phyloP scores from a whole-genome alignment of 2,329 filamentous ascomycete genomes.

The Penicillium sp. region DNA sequence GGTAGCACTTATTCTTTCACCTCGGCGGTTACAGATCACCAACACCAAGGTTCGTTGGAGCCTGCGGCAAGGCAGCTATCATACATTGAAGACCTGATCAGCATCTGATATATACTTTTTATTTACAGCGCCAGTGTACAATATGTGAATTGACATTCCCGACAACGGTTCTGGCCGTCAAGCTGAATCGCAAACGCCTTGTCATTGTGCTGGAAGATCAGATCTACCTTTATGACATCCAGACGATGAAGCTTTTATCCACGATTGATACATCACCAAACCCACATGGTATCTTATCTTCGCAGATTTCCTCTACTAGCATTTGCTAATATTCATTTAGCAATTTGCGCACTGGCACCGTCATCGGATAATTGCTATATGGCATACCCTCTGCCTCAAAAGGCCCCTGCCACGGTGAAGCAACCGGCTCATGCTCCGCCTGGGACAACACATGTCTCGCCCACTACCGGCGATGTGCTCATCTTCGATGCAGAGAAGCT shows the following conservation, averaged over 20 bases:
- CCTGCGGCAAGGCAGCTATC: constrained; percentile 6
- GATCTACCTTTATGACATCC: constrained; percentile 98
- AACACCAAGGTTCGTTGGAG: constrained; percentile 78
- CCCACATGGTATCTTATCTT: constrained; percentile 60
- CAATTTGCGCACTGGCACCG: constrained; percentile 88
- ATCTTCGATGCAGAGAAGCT: constrained; percentile 88
- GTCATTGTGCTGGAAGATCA: constrained; percentile 93
- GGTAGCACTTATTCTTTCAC: constrained; percentile 89
- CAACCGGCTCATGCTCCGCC: constrained; percentile 83
- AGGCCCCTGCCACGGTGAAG: constrained; percentile 54
- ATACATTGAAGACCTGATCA: not conserved
- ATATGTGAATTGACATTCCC: constrained; percentile 99
- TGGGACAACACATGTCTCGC: constrained; percentile 68
- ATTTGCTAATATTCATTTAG: constrained; percentile 39
- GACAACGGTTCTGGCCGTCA: constrained; percentile 90
- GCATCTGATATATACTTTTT: constrained; percentile 4
- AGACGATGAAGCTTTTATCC: constrained; percentile 93
- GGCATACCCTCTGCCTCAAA: constrained; percentile 82
- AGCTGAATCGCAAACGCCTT: constrained; percentile 89
- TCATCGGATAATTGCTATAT: constrained; percentile 96
- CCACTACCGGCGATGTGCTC: constrained; percentile 87
- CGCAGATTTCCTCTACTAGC: fast-evolving
- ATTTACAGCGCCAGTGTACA: constrained; percentile 66
- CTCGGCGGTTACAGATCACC: constrained; percentile 88
- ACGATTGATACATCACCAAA: constrained; percentile 95